Evolutionary conservation across 78 protist genomes (phyloP).

Genomic region (Ministeria vibrans): DNA sequence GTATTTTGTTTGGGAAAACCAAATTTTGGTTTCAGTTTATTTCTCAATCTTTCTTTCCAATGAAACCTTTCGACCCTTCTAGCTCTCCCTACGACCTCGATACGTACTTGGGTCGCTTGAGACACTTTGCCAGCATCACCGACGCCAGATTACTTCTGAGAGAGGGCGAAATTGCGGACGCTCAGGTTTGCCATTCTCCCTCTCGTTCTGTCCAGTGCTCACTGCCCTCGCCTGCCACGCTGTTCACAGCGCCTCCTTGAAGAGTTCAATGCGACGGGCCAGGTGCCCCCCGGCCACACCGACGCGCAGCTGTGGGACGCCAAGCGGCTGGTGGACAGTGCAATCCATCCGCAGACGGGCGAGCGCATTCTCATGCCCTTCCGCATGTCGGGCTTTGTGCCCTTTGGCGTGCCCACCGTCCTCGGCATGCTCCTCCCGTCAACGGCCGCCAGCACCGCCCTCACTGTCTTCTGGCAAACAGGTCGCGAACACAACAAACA

Average conservation of each 20-base stretch:
- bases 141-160: conserved; percentile 39
- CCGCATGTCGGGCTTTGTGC: conserved; percentile 35
- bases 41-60: no score
- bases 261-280: conserved; percentile 39
- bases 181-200: no score
- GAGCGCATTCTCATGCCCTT: conserved; percentile 52
- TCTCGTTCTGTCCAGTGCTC: no score
- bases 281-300: conserved; percentile 14
- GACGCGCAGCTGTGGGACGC: conserved; percentile 61
- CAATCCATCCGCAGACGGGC: conserved; percentile 70
- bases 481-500: no score
- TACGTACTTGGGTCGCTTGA: conserved; percentile 50
- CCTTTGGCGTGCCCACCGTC: conserved; percentile 9
- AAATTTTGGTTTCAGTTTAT: no score
- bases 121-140: conserved; percentile 50
- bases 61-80: background rate
- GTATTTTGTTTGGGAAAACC: no score
- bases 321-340: conserved; percentile 44
- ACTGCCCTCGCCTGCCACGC: no score
- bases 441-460: background rate
- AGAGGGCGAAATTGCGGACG: no score
- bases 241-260: conserved; percentile 27
- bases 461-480: conserved; percentile 26
- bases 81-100: conserved; percentile 34
- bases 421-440: conserved; percentile 41